Conservation (phyloP, 176 grass and related monocot species). For the Carex parvula region DNA sequence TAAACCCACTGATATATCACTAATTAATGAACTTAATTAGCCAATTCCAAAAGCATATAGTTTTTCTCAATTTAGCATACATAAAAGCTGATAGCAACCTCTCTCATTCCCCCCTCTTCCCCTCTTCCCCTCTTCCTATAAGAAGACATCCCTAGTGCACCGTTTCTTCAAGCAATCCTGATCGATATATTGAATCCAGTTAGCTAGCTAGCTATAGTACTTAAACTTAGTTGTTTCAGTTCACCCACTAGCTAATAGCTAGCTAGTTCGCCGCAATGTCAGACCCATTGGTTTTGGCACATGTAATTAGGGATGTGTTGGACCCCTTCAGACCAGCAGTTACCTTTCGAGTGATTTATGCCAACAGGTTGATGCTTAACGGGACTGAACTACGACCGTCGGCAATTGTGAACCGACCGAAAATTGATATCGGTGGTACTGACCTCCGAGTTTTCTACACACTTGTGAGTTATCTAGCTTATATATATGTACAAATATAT, state of each 20-base stretch:
- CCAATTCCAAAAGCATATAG: background rate
- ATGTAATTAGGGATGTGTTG: constrained; percentile 61
- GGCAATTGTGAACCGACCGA: constrained; percentile 39
- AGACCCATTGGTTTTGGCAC: constrained; percentile 42
- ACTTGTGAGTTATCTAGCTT: constrained; percentile 53
- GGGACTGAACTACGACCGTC: constrained; percentile 61
- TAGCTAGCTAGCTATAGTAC: background rate
- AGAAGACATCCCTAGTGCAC: constrained; percentile 24
- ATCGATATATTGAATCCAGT: constrained; percentile 11
- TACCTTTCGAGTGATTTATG: constrained; percentile 47
- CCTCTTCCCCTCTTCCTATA: constrained; percentile 31
- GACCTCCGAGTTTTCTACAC: constrained; percentile 65
- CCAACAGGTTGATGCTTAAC: constrained; percentile 41
- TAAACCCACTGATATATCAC: background rate
- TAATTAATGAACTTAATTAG: background rate
- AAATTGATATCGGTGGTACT: constrained; percentile 49
- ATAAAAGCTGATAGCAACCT: constrained; percentile 53
- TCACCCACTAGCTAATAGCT: background rate
- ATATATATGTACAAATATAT: background rate
- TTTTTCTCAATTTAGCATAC: constrained; percentile 31
- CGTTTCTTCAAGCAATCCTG: constrained; percentile 7
- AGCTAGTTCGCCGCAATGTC: constrained; percentile 6
- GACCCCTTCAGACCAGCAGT: constrained; percentile 45
- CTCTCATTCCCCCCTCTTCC: constrained; percentile 29
- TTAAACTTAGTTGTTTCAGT: background rate